phyloP scores from a whole-genome alignment of 2,329 filamentous ascomycete species.

The Cercospora zeina region DNA sequence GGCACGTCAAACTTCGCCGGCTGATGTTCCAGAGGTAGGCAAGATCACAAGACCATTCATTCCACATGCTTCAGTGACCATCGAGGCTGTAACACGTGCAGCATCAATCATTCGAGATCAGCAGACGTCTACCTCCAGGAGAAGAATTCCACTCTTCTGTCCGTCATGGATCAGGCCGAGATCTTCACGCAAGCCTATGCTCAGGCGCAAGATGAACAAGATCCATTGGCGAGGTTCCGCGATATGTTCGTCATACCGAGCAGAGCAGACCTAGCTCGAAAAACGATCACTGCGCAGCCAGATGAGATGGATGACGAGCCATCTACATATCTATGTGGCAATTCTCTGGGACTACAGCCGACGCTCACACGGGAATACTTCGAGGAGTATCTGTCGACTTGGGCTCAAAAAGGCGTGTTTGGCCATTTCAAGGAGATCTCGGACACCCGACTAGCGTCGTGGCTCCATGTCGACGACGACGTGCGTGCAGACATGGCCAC shows the following conservation, averaged over 20 bases:
- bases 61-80: constrained; percentile 8
- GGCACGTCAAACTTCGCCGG: constrained; percentile 6
- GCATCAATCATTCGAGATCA: neutral
- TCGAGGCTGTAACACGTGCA: constrained; percentile 1
- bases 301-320: constrained; percentile 40
- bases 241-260: constrained; percentile 76
- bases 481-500: constrained; percentile 69
- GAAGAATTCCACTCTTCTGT: neutral
- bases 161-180: constrained; percentile 21
- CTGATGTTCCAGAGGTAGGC: constrained; percentile 9
- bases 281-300: constrained; percentile 48
- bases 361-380: constrained; percentile 65
- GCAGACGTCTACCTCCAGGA: neutral
- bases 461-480: constrained; percentile 76
- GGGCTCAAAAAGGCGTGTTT: constrained; percentile 80
- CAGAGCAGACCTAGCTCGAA: constrained; percentile 68
- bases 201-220: constrained; percentile 40
- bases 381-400: constrained; percentile 73
- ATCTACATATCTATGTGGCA: constrained; percentile 82
- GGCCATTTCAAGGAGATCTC: constrained; percentile 74
- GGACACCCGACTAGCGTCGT: constrained; percentile 67
- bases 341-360: constrained; percentile 84
- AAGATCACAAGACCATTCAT: constrained; percentile 14
- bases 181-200: constrained; percentile 29
- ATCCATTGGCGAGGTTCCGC: constrained; percentile 50